Evolutionary conservation across 768 basidiomycete species (phyloP).

Genomic region (Suillus paluster): DNA sequence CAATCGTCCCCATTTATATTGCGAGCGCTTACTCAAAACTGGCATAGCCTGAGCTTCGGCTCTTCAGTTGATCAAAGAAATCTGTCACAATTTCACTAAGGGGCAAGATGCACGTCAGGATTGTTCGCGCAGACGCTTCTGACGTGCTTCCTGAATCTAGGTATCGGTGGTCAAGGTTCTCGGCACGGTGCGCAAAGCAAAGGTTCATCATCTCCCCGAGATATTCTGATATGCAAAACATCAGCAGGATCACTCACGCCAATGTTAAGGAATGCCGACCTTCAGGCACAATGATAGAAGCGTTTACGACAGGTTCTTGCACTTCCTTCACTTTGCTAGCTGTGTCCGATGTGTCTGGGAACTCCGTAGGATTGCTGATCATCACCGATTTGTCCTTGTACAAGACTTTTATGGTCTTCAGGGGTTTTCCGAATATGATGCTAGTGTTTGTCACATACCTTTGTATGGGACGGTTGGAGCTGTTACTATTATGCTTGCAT

Average conservation of each 20-base stretch:
- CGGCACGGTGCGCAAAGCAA: slow-evolving; percentile 84
- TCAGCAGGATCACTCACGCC: background rate
- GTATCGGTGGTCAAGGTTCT: slow-evolving; percentile 83
- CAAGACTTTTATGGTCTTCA: slow-evolving; percentile 54
- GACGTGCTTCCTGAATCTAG: slow-evolving; percentile 57
- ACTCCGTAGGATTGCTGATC: slow-evolving; percentile 94
- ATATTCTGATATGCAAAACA: slow-evolving; percentile 59
- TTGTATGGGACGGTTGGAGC: slow-evolving; percentile 96
- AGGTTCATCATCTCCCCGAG: slow-evolving; percentile 97
- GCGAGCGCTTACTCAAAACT: slow-evolving; percentile 77
- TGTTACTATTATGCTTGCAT: slow-evolving; percentile 93
- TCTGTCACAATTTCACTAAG: slow-evolving; percentile 92
- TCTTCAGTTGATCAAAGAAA: slow-evolving; percentile 95
- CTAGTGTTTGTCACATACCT: slow-evolving; percentile 42
- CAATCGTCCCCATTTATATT: background rate
- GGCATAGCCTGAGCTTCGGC: slow-evolving; percentile 88
- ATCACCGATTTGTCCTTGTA: slow-evolving; percentile 64
- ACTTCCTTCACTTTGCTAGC: slow-evolving; percentile 69
- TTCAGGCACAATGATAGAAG: slow-evolving; percentile 93
- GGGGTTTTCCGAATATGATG: background rate
- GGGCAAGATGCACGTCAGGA: slow-evolving; percentile 84
- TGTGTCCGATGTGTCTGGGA: slow-evolving; percentile 79
- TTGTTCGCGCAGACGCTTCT: slow-evolving; percentile 57
- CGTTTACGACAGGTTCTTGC: slow-evolving; percentile 92
- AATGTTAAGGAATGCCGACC: slow-evolving; percentile 46